Conservation (phyloP, 75 land plant genomes). For the Cryptomeria japonica region DNA sequence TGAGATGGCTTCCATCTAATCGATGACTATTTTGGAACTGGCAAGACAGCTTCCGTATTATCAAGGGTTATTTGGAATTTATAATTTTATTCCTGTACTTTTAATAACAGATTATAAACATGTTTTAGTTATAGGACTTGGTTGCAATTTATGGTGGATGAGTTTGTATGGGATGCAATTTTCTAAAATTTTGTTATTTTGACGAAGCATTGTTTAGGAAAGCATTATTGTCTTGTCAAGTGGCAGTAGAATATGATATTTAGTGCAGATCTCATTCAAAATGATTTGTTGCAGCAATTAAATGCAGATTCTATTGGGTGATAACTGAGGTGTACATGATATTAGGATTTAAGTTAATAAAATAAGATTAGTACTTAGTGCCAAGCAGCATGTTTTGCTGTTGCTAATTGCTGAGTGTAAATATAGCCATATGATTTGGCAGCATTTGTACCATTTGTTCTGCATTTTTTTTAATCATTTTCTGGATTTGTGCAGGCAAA, state of each 20-base stretch:
- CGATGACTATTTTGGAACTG: neutral
- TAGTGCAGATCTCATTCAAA: neutral
- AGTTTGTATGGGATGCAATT: neutral
- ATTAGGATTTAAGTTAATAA: too few species aligned
- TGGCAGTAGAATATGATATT: neutral
- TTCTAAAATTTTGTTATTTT: neutral
- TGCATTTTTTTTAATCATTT: neutral
- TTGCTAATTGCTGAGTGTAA: neutral
- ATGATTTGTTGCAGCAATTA: neutral
- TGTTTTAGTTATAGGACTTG: neutral
- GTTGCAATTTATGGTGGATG: neutral
- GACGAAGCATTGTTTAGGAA: neutral
- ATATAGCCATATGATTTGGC: neutral
- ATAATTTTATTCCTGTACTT: neutral
- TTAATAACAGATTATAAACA: neutral
- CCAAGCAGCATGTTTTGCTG: neutral
- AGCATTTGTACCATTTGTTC: neutral
- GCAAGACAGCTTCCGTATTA: too few species aligned
- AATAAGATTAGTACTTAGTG: neutral
- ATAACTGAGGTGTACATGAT: neutral
- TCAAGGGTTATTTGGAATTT: too few species aligned
- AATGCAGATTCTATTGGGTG: neutral
- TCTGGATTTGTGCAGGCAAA: conserved; percentile 29
- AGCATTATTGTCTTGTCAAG: neutral
- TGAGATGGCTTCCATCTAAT: neutral